Evolutionary conservation across 495 filamentous ascomycete species (phyloP), one percentile per base, ranked within the genome.

Genomic region (Rusavskia elegans): DNA sequence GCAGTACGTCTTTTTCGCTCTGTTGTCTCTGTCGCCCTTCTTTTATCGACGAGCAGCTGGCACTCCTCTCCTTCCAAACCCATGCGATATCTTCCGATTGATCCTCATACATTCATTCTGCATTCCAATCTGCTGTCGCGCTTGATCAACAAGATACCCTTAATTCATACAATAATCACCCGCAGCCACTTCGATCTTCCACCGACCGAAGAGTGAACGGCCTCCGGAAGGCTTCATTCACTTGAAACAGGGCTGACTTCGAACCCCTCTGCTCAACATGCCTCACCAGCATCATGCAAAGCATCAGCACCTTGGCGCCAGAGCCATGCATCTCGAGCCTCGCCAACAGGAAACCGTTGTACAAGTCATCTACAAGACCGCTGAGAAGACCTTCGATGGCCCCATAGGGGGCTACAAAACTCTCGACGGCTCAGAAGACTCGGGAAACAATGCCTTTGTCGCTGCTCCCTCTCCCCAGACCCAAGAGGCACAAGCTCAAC

Each of bases 361-460:
- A 3, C 65, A 67, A 17, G 69, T 74, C 35, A 73, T 82, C 13
- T 78, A 79, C 60, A 62, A 74, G 49, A 83, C 81, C 10, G 66
- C 75, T 41, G 51, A 67, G 6, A 59, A 69, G 30, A 80, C 77
- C 20, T 83, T 81, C 48, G 63, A 68, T 32, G 79, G 78, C 14
- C 66, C 71, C 1, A 63, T 79, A 42, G 78, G 62, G 42, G 79
- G 78, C 39, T 80, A 74, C 53, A 64, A 69, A 42, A 82, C 80
- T 8, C 38, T 69, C 40, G 59, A 60, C 52, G 46, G 52, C 25
- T 23, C 38, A 8, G 52, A 54, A 16, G 19, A 54, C 23, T 35
- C 32, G 32, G 6, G 27, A 14, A 21, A 49, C 29, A 48, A 54
- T 41, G 11, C 4, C 16, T 8, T 16, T 46, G 44, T 46, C 50